Conservation (phyloP, 768 basidiomycete species). For the Exidia glandulosa region DNA sequence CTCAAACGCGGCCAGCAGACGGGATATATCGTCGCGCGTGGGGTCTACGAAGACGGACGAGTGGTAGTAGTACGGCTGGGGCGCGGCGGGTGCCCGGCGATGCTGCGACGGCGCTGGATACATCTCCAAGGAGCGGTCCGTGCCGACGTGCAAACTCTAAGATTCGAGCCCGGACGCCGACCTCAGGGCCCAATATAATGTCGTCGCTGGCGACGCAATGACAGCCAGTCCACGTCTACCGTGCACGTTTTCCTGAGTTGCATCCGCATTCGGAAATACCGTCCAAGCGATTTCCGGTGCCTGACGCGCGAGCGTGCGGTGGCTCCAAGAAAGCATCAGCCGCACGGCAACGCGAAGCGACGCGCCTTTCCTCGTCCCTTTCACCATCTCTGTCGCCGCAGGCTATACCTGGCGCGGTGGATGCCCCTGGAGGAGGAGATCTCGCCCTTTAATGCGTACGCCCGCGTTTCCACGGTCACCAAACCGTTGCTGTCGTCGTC, state of each 20-base stretch:
- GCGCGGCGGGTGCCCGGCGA: constrained; percentile 43
- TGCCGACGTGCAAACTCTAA: too few relatives aligned
- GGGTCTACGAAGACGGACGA: constrained; percentile 61
- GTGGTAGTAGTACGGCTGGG: constrained; percentile 71
- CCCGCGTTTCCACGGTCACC: not conserved
- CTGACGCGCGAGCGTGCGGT: too few relatives aligned
- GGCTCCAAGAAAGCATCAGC: too few relatives aligned
- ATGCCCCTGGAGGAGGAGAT: not conserved
- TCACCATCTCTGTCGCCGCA: not conserved
- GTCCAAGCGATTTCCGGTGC: too few relatives aligned
- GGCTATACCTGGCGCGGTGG: not conserved
- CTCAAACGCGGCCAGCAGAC: constrained; percentile 41
- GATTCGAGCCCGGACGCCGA: too few relatives aligned
- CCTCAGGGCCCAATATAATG: too few relatives aligned
- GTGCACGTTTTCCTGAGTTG: too few relatives aligned
- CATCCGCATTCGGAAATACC: too few relatives aligned
- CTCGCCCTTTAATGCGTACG: not conserved
- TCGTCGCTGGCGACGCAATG: too few relatives aligned
- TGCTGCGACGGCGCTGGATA: constrained; percentile 39
- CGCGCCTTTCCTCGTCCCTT: not conserved
- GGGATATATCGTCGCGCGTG: constrained; percentile 51
- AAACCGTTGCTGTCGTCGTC: not conserved
- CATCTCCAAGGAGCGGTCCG: too few relatives aligned
- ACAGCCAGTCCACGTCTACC: too few relatives aligned
- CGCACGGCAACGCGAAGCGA: too few relatives aligned